A percentile compares a stretch with the other conserved stretches of the same genome.
These are phyloP conservation scores for Zymoseptoria ardabiliae DNA, from an alignment of 2,329 filamentous ascomycete species.

Conservation along the genomic window DNA sequence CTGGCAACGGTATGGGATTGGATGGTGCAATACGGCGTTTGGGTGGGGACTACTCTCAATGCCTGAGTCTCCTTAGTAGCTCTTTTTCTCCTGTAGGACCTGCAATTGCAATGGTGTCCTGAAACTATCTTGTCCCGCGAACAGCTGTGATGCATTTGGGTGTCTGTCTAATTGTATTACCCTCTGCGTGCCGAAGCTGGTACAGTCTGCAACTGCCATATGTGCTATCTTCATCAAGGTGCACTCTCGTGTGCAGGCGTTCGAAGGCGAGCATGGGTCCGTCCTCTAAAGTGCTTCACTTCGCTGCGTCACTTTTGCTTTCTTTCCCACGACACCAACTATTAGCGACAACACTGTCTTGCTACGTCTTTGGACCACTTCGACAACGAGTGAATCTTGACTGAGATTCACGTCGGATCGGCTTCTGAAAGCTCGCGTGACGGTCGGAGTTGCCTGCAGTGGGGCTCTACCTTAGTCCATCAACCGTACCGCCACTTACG, in stretches of 20 bases:
- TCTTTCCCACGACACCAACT: not conserved
- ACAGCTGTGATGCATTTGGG: not conserved
- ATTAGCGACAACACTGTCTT: too few species aligned
- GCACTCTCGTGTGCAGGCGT: not conserved
- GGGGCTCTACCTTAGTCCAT: not conserved
- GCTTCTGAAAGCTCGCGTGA: not conserved
- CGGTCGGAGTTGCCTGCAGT: not conserved
- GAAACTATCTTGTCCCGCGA: not conserved
- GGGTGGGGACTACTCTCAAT: not conserved
- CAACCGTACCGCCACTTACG: not conserved
- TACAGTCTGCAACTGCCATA: too few species aligned
- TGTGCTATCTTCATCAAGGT: not conserved
- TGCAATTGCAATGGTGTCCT: not conserved
- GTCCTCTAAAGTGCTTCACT: not conserved
- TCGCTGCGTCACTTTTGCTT: not conserved
- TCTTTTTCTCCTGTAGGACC: not conserved
- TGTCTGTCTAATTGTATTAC: not conserved
- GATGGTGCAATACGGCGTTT: not conserved
- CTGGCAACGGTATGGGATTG: not conserved
- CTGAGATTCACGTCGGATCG: not conserved
- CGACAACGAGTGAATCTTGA: not conserved
- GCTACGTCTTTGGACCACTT: too few species aligned
- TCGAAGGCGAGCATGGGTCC: not conserved
- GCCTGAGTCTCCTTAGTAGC: not conserved
- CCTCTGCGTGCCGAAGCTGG: too few species aligned